Evolutionary conservation across 2,329 filamentous ascomycete species (phyloP), one percentile per base, ranked within the genome.

Genomic region (Trichoderma semiorbis): DNA sequence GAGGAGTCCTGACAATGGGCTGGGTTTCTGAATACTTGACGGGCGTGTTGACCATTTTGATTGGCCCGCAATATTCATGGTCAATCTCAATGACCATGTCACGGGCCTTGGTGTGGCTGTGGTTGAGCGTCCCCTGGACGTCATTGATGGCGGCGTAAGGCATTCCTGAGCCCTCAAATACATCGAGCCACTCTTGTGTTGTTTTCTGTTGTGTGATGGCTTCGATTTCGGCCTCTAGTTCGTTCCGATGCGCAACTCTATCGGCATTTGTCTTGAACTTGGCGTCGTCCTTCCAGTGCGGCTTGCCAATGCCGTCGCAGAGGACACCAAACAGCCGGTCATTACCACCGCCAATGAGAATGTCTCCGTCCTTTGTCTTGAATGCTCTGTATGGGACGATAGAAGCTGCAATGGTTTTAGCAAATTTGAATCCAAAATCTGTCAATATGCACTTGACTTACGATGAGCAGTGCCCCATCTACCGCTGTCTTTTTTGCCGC

Each of bases 401-500:
- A 0, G 94, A 97, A n/a, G 95, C 93, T 68, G 14, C 11, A 14
- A 14, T 10, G 3, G 11, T 10, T 11, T 70, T 47, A 69, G 65
- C 47, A 50, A 3, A 28, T 36, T 66, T n/a, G 1, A 1, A 12
- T 30, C 26, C 18, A 7, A 1, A 3, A 5, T 5, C 18, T 16
- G 21, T 8, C 1, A 39, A 34, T 12, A 21, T 43, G 34, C 5
- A 34, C 67, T 14, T n/a, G 7, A 82, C 84, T 83, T 84, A 93
- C 93, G 96, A 85, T 99, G 96, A 57, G 95, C 95, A 4, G 96
- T 99, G 7, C 96, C 96, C 95, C 96, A 98, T 74, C 96, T 88
- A 0, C 96, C 96, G 3, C 90, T 89, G 79, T 99, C 96, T 75
- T 91, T 92, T 81, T 97, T 84, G 2, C 95, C 95, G 76, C 93